Percentiles rank a stretch among this genome's conserved stretches.
These are phyloP conservation scores for Emergomyces orientalis DNA, from an alignment of 2,329 filamentous ascomycete genomes.

Conservation along the genomic window DNA sequence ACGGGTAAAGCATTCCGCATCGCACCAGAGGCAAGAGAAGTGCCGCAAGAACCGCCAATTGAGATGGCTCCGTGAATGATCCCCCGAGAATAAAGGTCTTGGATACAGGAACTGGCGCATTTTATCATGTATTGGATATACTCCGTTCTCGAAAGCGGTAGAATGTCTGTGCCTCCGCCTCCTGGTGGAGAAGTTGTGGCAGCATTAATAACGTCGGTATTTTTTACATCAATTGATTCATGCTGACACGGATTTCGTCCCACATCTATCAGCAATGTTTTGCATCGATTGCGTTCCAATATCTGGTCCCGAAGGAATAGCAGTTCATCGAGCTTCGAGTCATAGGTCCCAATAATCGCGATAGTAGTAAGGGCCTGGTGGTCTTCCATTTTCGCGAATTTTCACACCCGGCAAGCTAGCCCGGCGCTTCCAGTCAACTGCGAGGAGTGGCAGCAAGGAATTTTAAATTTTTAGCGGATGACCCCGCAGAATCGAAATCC, in stretches of 20 bases:
- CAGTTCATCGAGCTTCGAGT: conserved; percentile 55
- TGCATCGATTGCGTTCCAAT: conserved; percentile 21
- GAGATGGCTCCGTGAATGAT: conserved; percentile 49
- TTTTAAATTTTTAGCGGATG: neutral
- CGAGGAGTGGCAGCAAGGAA: neutral
- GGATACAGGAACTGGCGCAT: conserved; percentile 39
- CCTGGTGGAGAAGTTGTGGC: conserved; percentile 22
- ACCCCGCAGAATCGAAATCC: neutral
- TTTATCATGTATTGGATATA: conserved; percentile 49
- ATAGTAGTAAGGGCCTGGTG: conserved; percentile 31
- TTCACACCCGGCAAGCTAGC: neutral
- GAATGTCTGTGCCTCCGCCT: conserved; percentile 18
- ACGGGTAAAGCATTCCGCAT: conserved; percentile 55
- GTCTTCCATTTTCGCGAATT: neutral
- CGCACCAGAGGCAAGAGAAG: conserved; percentile 49
- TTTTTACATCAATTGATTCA: conserved; percentile 41
- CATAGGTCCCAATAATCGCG: conserved; percentile 53
- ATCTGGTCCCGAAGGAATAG: conserved; percentile 46
- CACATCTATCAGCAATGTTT: conserved; percentile 47
- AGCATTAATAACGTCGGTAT: conserved; percentile 33
- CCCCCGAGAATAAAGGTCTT: conserved; percentile 29
- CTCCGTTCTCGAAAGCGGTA: conserved; percentile 43
- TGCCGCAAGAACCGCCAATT: conserved; percentile 55
- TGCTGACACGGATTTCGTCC: conserved; percentile 40
- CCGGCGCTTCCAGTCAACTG: neutral